Base-by-base conservation (phyloP, 2,329 filamentous ascomycete genomes). In the Sarocladium strictum region DNA sequence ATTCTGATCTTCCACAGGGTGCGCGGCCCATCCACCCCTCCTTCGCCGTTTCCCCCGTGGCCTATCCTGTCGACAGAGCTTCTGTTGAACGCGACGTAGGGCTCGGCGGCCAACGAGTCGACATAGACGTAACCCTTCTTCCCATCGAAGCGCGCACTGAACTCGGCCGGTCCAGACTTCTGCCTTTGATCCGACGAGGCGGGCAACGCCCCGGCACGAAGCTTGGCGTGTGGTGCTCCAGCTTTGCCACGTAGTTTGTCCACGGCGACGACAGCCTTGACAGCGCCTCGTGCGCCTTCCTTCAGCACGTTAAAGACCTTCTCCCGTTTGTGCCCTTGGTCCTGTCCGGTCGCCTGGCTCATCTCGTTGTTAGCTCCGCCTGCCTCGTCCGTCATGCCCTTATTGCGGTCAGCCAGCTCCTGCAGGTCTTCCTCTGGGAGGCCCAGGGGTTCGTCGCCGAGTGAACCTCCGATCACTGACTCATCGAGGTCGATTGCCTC, bases 1-100 rank as follows among this genome's bases (percentile, higher is more conserved):
- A 92, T 76, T 0, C 86, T 80, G 1, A 92, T 74, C 4, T 77
- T 83, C 79, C 87, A 93, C 0, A 79, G 64, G 0, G 87, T 82
- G 21, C 83, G 77, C n/a, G 24, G 40, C 3, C 23, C 19, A 7
- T 45, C 19, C 24, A 23, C 17, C 11, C 24, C 19, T 7, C 17
- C 40, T 3, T 45, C 40, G 3, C 82, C 60, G 17, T 74, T 69
- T 0, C 59, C n/a, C n/a, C n/a, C 43, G 4, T 9, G 33, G 2
- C 43, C 24, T 1, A 26, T 15, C 15, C 11, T 7, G 15, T 45
- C 40, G 10, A 45, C 21, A 23, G 40, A 45, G 9, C 40, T 21
- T 15, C 15, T 45, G 2, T 52, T 56, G 14, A 58, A 61, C 14
- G 54, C 59, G 0, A 61, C 7, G n/a, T 19, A 11, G 0, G 58